Conservation (phyloP, 129 eudicot species). For the Apium graveolens region DNA sequence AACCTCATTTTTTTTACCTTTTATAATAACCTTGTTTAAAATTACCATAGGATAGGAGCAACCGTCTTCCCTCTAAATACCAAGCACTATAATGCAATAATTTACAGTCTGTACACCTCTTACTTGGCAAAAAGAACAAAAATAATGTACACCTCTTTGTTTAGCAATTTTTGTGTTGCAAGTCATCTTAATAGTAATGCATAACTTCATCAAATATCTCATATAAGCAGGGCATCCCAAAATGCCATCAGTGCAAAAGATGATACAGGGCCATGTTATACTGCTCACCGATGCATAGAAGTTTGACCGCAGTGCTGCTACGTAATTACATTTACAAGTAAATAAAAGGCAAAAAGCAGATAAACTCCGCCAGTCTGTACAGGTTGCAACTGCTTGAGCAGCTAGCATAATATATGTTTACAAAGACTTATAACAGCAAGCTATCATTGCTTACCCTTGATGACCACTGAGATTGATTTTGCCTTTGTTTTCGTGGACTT, state of each 20-base stretch:
- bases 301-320: neutral
- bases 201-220: neutral
- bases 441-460: constrained; percentile 31
- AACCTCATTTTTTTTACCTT: no score
- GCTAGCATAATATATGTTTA: neutral
- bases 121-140: no score
- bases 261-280: neutral
- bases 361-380: neutral
- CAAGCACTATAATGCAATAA: neutral
- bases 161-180: neutral
- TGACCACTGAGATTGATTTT: constrained; percentile 23
- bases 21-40: no score
- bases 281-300: neutral
- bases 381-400: neutral
- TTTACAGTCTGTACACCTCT: neutral
- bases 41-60: no score
- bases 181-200: neutral
- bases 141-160: neutral
- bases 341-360: neutral
- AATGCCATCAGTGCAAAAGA: neutral
- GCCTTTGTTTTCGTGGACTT: constrained; percentile 34
- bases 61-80: neutral
- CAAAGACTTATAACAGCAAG: constrained; percentile 3
- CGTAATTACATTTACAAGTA: neutral
- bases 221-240: neutral